These are phyloP conservation scores for Saxophila tyrrhenica DNA, from an alignment of 495 filamentous ascomycete genomes.

Conservation along the genomic window DNA sequence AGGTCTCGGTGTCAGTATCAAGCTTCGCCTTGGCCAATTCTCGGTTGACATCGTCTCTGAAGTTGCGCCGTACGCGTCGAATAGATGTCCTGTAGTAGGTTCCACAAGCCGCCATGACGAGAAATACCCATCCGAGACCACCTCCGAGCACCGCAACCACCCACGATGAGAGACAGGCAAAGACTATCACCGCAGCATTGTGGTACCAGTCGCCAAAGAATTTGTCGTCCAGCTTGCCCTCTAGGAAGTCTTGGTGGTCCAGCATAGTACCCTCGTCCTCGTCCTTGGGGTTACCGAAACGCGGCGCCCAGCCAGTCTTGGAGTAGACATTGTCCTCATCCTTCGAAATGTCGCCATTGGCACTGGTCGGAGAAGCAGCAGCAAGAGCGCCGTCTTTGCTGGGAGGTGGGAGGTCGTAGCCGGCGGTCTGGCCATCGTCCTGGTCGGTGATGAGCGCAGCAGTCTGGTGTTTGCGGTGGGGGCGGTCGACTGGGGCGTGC, in stretches of 20 bases:
- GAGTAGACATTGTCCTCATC: constrained; percentile 52
- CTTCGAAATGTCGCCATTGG: constrained; percentile 42
- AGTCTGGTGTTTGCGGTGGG: constrained; percentile 15
- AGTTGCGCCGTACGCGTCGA: constrained; percentile 86
- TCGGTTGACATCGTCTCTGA: constrained; percentile 86
- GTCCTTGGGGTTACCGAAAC: constrained; percentile 50
- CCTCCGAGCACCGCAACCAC: constrained; percentile 78
- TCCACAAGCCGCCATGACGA: constrained; percentile 80
- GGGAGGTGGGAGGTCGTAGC: constrained; percentile 69
- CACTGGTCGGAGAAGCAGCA: constrained; percentile 29
- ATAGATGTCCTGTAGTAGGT: constrained; percentile 97
- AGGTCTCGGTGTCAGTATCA: constrained; percentile 82
- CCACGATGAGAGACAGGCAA: constrained; percentile 88
- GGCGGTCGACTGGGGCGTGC: constrained; percentile 8
- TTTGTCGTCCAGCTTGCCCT: constrained; percentile 72
- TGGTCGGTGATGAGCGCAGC: constrained; percentile 58
- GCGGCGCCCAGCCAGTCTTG: constrained; percentile 77
- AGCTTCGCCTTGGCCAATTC: constrained; percentile 82
- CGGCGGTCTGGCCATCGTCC: constrained; percentile 52
- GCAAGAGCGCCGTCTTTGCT: constrained; percentile 53
- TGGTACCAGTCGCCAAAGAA: constrained; percentile 99
- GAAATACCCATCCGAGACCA: constrained; percentile 82
- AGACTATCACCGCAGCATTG: constrained; percentile 82
- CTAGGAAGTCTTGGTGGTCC: constrained; percentile 81
- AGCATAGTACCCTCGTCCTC: constrained; percentile 53